Evolutionary conservation across 208 protist species (phyloP), one percentile per base, ranked within the genome.

Genomic region (Trypanosoma melophagium): DNA sequence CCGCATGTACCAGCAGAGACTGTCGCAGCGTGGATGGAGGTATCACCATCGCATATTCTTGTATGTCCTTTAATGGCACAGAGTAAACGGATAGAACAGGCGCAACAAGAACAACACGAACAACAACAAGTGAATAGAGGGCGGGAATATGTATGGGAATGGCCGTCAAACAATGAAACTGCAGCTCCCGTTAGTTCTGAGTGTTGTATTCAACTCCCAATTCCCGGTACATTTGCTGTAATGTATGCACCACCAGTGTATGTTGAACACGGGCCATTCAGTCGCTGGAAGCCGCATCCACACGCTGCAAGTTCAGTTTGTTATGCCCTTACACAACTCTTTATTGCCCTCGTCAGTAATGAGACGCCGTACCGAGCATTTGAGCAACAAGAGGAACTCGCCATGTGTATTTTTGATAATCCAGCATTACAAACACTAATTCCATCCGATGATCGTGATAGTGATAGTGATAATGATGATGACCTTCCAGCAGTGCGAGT

Each of bases 281-380:
- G 76, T 58, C 83, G 87, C 4, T 93, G 87, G 87, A 42, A 69
- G 24, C 82, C 87, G 16, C 87, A 89, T 50, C 82, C 81, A 17
- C 69, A 79, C 13, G 87, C 87, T 14, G 60, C 67, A 12, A 80
- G 71, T 22, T 74, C 84, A 0, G 58, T 71, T 0, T 84, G 74
- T 71, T 93, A 90, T 73, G 82, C 61, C 2, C 60, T 90, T 14
- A 79, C 66, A 38, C 80, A 88, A 69, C 69, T 93, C 9, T 66
- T 90, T 17, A 61, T 93, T n/a, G 77, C 79, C 0, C 49, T 90
- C 24, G 7, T 84, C 22, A 87, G 73, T 4, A 71, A 71, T 16
- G 61, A 77, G 41, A 72, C 74, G 19, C 86, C 86, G 44, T 89
- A 89, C 66, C 77, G 73, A 12, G 38, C 31, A 21, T 56, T 79